phyloP scores from a whole-genome alignment of 73 alveolate genomes.

The Paramecium pentaurelia region DNA sequence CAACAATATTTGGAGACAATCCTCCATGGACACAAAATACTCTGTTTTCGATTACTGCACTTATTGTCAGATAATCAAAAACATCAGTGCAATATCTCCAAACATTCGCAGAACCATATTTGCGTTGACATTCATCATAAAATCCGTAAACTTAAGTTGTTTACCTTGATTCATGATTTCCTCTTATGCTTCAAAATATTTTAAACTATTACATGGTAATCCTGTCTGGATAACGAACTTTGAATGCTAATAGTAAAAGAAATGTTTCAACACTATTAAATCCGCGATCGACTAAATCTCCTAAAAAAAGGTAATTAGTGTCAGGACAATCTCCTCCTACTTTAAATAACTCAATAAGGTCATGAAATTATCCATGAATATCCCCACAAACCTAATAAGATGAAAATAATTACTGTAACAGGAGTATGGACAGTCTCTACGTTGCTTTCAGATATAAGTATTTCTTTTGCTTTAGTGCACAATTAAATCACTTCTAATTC shows the following conservation, averaged over 20 bases:
- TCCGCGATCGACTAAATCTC: slow-evolving; percentile 89
- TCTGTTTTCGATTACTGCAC: slow-evolving; percentile 88
- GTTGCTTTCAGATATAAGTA: slow-evolving; percentile 79
- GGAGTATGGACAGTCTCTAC: slow-evolving; percentile 80
- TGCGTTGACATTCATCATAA: slow-evolving; percentile 88
- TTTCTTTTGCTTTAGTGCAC: slow-evolving; percentile 82
- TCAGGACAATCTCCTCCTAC: slow-evolving; percentile 66
- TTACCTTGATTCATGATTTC: slow-evolving; percentile 88
- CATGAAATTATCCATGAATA: slow-evolving; percentile 83
- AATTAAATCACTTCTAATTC: slow-evolving; percentile 78
- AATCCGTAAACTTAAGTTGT: slow-evolving; percentile 92
- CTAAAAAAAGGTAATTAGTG: slow-evolving; percentile 81
- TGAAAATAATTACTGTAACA: slow-evolving; percentile 62
- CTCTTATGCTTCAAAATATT: slow-evolving; percentile 63
- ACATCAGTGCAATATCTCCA: slow-evolving; percentile 87
- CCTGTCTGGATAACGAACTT: slow-evolving; percentile 81
- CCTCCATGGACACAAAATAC: slow-evolving; percentile 73
- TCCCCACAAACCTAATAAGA: slow-evolving; percentile 72
- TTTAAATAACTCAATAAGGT: slow-evolving; percentile 74
- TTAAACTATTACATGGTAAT: slow-evolving; percentile 50
- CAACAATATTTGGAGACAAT: slow-evolving; percentile 68
- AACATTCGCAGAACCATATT: slow-evolving; percentile 83
- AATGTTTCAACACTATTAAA: slow-evolving; percentile 91
- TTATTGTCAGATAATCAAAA: slow-evolving; percentile 81
- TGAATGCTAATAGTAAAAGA: slow-evolving; percentile 72